These are phyloP conservation scores for Botrytis sinoallii DNA, from an alignment of 2,329 filamentous ascomycete genomes.

Conservation along the genomic window DNA sequence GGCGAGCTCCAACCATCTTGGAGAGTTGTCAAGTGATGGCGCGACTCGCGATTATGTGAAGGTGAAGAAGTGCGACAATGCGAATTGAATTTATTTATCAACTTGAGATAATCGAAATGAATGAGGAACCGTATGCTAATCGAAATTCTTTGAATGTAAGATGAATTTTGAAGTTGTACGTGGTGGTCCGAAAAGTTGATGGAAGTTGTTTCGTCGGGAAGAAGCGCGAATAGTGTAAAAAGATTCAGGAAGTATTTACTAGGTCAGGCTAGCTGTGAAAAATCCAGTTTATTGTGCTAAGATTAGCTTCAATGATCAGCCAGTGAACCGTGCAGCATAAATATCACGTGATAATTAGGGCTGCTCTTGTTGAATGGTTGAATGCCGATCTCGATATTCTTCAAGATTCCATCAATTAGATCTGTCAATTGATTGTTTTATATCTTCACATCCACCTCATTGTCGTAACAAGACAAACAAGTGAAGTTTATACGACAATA, in stretches of 20 bases:
- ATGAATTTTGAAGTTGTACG: not conserved
- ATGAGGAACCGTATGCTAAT: not conserved
- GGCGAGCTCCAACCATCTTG: conserved; percentile 14
- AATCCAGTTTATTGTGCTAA: not conserved
- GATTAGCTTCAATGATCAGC: not conserved
- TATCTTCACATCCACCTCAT: not conserved
- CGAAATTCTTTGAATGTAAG: not conserved
- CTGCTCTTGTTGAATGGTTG: not conserved
- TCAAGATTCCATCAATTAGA: not conserved
- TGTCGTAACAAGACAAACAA: not conserved
- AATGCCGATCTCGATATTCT: not conserved
- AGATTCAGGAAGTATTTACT: not conserved
- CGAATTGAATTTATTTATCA: not conserved
- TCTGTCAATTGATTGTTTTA: not conserved
- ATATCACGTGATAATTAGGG: not conserved
- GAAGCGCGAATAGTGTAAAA: conserved; percentile 3
- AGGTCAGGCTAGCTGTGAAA: not conserved
- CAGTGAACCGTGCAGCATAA: accelerated
- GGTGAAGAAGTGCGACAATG: not conserved
- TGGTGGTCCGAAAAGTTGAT: conserved; percentile 8
- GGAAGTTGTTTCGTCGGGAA: conserved; percentile 12
- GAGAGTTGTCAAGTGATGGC: not conserved
- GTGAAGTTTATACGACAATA: not conserved
- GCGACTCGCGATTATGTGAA: conserved; percentile 2
- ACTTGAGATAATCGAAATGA: not conserved